Evolutionary conservation across 2,329 filamentous ascomycete genomes (phyloP).

Genomic region (Paraphoma sp.): DNA sequence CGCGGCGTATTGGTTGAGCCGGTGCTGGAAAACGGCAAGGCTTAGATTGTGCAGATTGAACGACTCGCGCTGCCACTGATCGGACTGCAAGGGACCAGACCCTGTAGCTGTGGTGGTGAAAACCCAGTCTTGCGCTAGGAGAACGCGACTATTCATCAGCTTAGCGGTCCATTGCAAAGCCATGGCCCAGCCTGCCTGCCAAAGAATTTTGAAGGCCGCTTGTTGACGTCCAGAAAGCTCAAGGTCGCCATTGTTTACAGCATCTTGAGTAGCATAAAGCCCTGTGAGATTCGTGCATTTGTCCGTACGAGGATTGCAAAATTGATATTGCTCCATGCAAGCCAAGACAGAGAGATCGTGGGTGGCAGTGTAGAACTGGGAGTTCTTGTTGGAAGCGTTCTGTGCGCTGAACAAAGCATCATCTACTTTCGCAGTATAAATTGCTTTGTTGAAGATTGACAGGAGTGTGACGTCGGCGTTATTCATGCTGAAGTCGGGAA

Average conservation of each 20-base stretch:
- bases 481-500: conserved; percentile 19
- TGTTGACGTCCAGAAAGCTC: conserved; percentile 12
- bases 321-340: conserved; percentile 30
- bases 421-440: conserved; percentile 13
- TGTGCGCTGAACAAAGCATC: conserved; percentile 25
- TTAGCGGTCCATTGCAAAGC: conserved; percentile 22
- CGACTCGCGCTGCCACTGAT: conserved; percentile 26
- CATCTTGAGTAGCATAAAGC: conserved; percentile 15
- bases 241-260: conserved; percentile 14
- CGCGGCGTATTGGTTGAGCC: conserved; percentile 20
- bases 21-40: conserved; percentile 27
- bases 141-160: conserved; percentile 14
- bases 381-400: background rate
- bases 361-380: conserved; percentile 11
- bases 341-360: conserved; percentile 23
- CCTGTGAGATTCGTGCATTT: conserved; percentile 22
- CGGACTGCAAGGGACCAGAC: conserved; percentile 11
- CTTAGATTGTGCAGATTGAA: conserved; percentile 30
- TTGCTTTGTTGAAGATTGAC: conserved; percentile 20
- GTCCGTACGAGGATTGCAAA: conserved; percentile 17
- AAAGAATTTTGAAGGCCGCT: conserved; percentile 17
- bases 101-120: conserved; percentile 12
- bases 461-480: conserved; percentile 26
- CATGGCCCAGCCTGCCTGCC: conserved; percentile 26
- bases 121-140: conserved; percentile 24